phyloP scores from a whole-genome alignment of 495 filamentous ascomycete species.

The Penicillium angulare region DNA sequence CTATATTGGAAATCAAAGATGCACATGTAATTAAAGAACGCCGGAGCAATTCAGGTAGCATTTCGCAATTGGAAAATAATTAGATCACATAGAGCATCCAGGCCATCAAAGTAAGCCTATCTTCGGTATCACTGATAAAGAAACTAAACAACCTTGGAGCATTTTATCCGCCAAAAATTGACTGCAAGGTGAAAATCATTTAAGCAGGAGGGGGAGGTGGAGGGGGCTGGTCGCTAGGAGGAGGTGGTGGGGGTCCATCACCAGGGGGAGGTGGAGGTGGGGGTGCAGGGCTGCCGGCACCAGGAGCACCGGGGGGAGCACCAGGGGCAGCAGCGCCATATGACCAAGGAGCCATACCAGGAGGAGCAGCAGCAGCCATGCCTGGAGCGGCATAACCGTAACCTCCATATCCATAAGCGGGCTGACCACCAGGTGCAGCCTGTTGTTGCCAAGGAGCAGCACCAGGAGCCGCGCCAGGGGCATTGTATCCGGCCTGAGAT shows the following conservation, averaged over 20 bases:
- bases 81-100: slow-evolving; percentile 9
- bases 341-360: slow-evolving; percentile 60
- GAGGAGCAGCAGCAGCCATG: slow-evolving; percentile 47
- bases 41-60: neutral
- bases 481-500: slow-evolving; percentile 35
- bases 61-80: slow-evolving; percentile 1
- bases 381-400: slow-evolving; percentile 39
- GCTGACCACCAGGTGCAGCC: slow-evolving; percentile 49
- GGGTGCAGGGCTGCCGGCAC: slow-evolving; percentile 47
- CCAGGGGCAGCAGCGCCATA: slow-evolving; percentile 46
- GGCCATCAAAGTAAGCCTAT: neutral
- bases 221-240: slow-evolving; percentile 68
- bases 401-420: slow-evolving; percentile 51
- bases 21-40: too few relatives aligned
- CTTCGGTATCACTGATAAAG: slow-evolving; percentile 11
- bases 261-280: slow-evolving; percentile 50
- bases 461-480: slow-evolving; percentile 62
- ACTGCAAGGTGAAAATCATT: slow-evolving; percentile 4
- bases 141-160: neutral
- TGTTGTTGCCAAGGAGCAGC: slow-evolving; percentile 72
- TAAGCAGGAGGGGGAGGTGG: slow-evolving; percentile 64
- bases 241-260: slow-evolving; percentile 65
- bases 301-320: slow-evolving; percentile 39
- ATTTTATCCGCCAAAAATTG: neutral
- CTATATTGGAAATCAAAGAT: too few relatives aligned